These are phyloP conservation scores for Phialophora tarda DNA, from an alignment of 2,329 filamentous ascomycete species.

Conservation along the genomic window DNA sequence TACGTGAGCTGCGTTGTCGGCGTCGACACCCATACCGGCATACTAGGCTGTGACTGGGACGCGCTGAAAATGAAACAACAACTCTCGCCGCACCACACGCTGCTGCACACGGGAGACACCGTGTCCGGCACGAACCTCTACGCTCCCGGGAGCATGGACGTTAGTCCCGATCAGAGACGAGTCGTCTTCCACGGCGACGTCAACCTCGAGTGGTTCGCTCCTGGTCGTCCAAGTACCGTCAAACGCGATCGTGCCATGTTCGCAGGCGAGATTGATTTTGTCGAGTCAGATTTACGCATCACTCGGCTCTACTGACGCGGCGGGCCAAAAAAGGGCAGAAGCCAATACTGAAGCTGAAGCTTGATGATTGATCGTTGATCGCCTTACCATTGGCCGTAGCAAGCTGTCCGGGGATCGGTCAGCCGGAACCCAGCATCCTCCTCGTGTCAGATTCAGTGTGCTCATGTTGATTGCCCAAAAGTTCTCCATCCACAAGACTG, in stretches of 20 bases:
- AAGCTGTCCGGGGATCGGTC: neutral
- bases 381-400: neutral
- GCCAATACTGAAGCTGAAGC: neutral
- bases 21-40: constrained; percentile 24
- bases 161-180: constrained; percentile 23
- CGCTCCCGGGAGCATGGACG: constrained; percentile 34
- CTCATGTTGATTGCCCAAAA: neutral
- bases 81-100: constrained; percentile 20
- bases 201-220: constrained; percentile 30
- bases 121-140: constrained; percentile 21
- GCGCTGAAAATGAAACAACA: constrained; percentile 25
- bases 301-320: constrained; percentile 18
- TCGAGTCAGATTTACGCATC: constrained; percentile 14
- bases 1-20: constrained; percentile 28
- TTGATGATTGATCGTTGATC: neutral
- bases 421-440: neutral
- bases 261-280: constrained; percentile 27
- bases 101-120: constrained; percentile 26
- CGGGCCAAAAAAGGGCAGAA: neutral
- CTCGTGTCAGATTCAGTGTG: neutral
- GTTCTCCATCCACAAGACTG: neutral
- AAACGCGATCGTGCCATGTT: constrained; percentile 31
- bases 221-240: constrained; percentile 7
- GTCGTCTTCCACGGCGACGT: constrained; percentile 34
- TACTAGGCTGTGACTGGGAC: constrained; percentile 29